phyloP scores from a whole-genome alignment of 2,329 filamentous ascomycete genomes.

The Aciculosporium take region DNA sequence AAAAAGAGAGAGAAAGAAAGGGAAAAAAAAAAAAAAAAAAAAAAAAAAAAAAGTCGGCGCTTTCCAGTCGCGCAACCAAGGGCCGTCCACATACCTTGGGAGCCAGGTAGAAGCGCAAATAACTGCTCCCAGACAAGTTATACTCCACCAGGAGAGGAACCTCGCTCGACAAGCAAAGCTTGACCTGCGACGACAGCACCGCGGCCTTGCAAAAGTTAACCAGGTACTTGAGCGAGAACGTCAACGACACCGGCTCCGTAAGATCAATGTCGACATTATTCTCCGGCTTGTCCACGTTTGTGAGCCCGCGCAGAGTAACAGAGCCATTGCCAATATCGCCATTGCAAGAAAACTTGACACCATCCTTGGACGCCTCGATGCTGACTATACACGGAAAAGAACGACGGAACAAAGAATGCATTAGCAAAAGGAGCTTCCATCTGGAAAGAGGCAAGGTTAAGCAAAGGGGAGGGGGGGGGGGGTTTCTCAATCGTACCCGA shows the following conservation, averaged over 20 bases:
- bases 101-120: slow-evolving; percentile 92
- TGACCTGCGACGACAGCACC: slow-evolving; percentile 66
- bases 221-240: slow-evolving; percentile 97
- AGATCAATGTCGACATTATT: slow-evolving; percentile 80
- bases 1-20: too few species aligned
- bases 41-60: neutral
- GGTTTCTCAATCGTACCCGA: slow-evolving; percentile 70
- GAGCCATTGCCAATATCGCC: slow-evolving; percentile 95
- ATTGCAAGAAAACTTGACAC: slow-evolving; percentile 83
- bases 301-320: slow-evolving; percentile 80
- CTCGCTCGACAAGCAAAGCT: slow-evolving; percentile 88
- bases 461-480: neutral
- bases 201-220: slow-evolving; percentile 99
- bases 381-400: slow-evolving; percentile 43
- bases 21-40: neutral
- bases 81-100: slow-evolving; percentile 59
- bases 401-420: neutral
- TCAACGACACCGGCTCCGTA: slow-evolving; percentile 81
- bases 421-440: neutral
- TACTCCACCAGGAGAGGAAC: slow-evolving; percentile 96
- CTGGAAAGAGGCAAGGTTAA: neutral
- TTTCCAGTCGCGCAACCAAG: neutral
- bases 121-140: slow-evolving; percentile 63
- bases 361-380: slow-evolving; percentile 94
- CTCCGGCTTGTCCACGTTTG: slow-evolving; percentile 76